Evolutionary conservation across 2,329 filamentous ascomycete species (phyloP).

Genomic region (Dothidotthia symphoricarpi): DNA sequence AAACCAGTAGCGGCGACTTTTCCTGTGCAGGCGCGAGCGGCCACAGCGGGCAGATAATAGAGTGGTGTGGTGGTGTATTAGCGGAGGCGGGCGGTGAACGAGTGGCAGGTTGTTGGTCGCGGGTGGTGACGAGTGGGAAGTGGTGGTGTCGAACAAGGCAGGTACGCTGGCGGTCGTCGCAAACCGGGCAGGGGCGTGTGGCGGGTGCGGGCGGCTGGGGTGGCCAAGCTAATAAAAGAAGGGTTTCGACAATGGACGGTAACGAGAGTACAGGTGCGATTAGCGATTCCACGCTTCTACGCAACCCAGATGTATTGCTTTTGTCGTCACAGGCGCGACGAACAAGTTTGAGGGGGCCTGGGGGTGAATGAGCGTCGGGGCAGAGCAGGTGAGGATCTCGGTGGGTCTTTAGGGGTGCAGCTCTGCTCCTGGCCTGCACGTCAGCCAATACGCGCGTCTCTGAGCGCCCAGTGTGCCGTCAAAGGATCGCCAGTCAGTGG

Average conservation of each 20-base stretch:
- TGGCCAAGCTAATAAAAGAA: slow-evolving; percentile 15
- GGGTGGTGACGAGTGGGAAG: slow-evolving; percentile 14
- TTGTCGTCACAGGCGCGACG: slow-evolving; percentile 17
- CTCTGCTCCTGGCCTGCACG: slow-evolving; percentile 28
- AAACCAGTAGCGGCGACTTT: slow-evolving; percentile 35
- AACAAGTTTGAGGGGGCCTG: slow-evolving; percentile 24
- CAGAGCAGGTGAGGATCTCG: slow-evolving; percentile 19
- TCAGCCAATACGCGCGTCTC: slow-evolving; percentile 22
- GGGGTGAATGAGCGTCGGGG: slow-evolving; percentile 24
- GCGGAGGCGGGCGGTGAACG: slow-evolving; percentile 23
- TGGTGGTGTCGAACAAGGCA: slow-evolving; percentile 19
- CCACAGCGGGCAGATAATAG: slow-evolving; percentile 3
- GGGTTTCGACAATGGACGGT: slow-evolving; percentile 11
- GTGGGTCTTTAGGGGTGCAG: slow-evolving; percentile 32
- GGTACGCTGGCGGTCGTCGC: slow-evolving; percentile 26
- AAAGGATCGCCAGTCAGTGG: slow-evolving; percentile 5
- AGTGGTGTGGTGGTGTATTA: slow-evolving; percentile 4
- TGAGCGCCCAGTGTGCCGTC: slow-evolving; percentile 16
- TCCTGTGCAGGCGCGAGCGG: slow-evolving; percentile 8
- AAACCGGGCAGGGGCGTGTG: slow-evolving; percentile 33
- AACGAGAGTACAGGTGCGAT: slow-evolving; percentile 37
- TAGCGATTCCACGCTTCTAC: slow-evolving; percentile 23
- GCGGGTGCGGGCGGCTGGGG: slow-evolving; percentile 28
- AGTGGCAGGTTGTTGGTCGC: slow-evolving; percentile 20
- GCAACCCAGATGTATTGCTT: slow-evolving; percentile 20